These are phyloP conservation scores for Hevea brasiliensis DNA, from an alignment of 345 rosid species.

Conservation along the genomic window DNA sequence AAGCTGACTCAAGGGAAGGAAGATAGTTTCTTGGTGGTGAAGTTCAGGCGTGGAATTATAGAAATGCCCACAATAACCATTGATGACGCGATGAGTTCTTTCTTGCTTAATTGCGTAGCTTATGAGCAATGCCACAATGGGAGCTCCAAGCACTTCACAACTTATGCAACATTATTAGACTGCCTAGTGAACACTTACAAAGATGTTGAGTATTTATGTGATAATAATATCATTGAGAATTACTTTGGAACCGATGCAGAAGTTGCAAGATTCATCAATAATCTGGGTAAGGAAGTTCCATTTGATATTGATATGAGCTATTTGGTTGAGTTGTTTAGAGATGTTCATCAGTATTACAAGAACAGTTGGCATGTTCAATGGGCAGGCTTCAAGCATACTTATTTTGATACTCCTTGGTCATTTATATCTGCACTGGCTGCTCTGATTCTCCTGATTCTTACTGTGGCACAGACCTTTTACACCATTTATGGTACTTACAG, in stretches of 20 bases:
- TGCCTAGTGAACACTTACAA: conserved; percentile 53
- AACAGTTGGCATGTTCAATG: conserved; percentile 54
- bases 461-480: conserved; percentile 54
- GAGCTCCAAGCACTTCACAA: conserved; percentile 60
- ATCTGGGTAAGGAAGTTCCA: conserved; percentile 70
- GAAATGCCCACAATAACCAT: conserved; percentile 69
- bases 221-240: conserved; percentile 61
- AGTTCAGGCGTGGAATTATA: conserved; percentile 54
- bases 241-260: conserved; percentile 67
- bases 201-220: conserved; percentile 68
- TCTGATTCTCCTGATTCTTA: conserved; percentile 52
- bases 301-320: conserved; percentile 60
- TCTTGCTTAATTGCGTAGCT: conserved; percentile 69
- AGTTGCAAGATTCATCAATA: conserved; percentile 54
- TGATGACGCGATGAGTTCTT: conserved; percentile 71
- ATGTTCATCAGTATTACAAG: conserved; percentile 55
- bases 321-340: conserved; percentile 45
- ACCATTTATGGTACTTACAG: conserved; percentile 22
- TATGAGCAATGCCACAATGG: conserved; percentile 72
- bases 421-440: conserved; percentile 76
- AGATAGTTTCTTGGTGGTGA: conserved; percentile 57
- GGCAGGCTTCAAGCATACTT: conserved; percentile 70
- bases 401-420: conserved; percentile 83
- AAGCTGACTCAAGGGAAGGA: conserved; percentile 28
- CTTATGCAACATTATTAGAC: conserved; percentile 68